Evolutionary conservation across 768 basidiomycete species (phyloP), one percentile per base, ranked within the genome.

Genomic region (Psilocybe azurescens): DNA sequence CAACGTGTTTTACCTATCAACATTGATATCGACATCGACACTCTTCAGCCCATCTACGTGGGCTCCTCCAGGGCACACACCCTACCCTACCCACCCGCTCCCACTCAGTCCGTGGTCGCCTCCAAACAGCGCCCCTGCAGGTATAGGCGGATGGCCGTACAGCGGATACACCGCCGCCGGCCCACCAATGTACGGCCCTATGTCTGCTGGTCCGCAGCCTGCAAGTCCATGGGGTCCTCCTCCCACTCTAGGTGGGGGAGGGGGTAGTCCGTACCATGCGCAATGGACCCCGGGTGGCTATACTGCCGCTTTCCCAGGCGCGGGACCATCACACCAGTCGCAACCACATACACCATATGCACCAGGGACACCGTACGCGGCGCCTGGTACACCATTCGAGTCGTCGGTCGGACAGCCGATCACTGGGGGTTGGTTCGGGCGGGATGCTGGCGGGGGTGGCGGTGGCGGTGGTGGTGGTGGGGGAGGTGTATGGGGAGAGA

Each of bases 331-430:
- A 14, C 30, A 29, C 3, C 61, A 24, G 56, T 11, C 66, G 68
- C 6, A n/a, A 18, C 52, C 28, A 9, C 47, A 46, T 30, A 24
- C 24, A 24, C 24, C 24, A 24, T 24, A 24, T 36, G 33, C 7
- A 36, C 7, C 7, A 11, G 33, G 7, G 33, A 36, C 47, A 18
- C 55, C 55, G 16, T 44, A 56, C 20, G 41, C 39, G 3, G 28
- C 59, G 63, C 63, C 61, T 10, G 67, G 70, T 10, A 66, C 68
- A 7, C 64, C 64, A 5, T 67, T 54, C 41, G 62, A 65, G 9
- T 62, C 39, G 2, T 9, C 53, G 9, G 46, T 67, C 4, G 71
- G 63, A 3, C 74, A 73, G 38, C 70, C 72, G 8, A 56, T 73
- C 5, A 61, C 68, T 6, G 69, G 67, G 0, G 69, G 64, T n/a